Evolutionary conservation across 768 basidiomycete species (phyloP), one percentile per base, ranked within the genome.

Genomic region (Coprinopsis marcescibilis): DNA sequence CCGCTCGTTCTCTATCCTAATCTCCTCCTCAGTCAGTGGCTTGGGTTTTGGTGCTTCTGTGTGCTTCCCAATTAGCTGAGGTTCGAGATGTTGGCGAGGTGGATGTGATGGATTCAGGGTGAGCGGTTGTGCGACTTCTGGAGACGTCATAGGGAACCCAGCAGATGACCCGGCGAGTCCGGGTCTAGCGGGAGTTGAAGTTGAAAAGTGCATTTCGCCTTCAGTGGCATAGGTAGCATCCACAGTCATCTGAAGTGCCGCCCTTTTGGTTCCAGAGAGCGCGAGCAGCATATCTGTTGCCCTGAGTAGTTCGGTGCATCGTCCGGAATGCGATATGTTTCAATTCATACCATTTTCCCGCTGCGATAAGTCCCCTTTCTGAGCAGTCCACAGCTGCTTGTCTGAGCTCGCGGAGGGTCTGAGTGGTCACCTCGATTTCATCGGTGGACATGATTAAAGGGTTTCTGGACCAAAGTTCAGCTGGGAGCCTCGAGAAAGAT

Each of bases 211-310:
- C 15, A 36, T n/a, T 36, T n/a, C n/a, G 35, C n/a, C n/a, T n/a
- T n/a, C n/a, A 32, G 7, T 32, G 29, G 53, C 40, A 58, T 41
- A 49, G 34, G 57, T 20, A 23, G 39, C 46, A 39, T 49, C 38
- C 6, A 48, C 13, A 12, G 37, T 12, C 8, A 55, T 48, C 17
- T 57, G 56, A 8, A 59, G 52, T 8, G 59, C 48, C 32, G 62
- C 66, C 49, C 77, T 70, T 60, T 75, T 80, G 36, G 66, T 59
- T 15, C 65, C 48, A 3, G 81, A 74, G 25, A 82, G 68, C 12
- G 84, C 76, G 21, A 84, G 67, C 45, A 88, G 68, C 23, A 91
- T 69, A 57, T 91, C 89, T 20, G 87, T 81, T 20, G 85, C 78
- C 89, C 89, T 91, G 50, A 24, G 25, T 39, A 36, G 23, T 21